Evolutionary conservation across 2,329 filamentous ascomycete genomes (phyloP).

Genomic region (Boeremia lycopersici): DNA sequence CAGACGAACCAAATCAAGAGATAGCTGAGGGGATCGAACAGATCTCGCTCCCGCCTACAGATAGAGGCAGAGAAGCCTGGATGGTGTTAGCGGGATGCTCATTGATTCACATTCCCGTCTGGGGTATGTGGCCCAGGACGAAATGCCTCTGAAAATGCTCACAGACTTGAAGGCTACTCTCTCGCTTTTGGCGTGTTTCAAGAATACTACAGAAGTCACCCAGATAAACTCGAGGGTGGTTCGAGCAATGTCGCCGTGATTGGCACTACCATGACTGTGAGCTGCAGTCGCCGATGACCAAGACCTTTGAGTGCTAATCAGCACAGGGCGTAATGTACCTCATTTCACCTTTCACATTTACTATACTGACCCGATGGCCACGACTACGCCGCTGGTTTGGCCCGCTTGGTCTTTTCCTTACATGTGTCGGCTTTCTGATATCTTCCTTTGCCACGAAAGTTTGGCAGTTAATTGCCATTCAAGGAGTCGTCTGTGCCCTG

Average conservation of each 20-base stretch:
- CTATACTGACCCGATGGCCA: slow-evolving; percentile 40
- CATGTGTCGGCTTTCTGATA: slow-evolving; percentile 17
- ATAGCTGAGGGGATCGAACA: slow-evolving; percentile 23
- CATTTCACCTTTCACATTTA: slow-evolving; percentile 46
- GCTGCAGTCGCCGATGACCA: neutral
- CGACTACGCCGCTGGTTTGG: slow-evolving; percentile 36
- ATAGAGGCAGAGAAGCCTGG: slow-evolving; percentile 30
- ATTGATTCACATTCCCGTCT: slow-evolving; percentile 31
- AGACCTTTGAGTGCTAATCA: neutral
- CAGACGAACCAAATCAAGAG: slow-evolving; percentile 4
- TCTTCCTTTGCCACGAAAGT: slow-evolving; percentile 38
- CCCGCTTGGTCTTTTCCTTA: slow-evolving; percentile 40
- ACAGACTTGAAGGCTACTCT: slow-evolving; percentile 22
- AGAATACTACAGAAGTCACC: slow-evolving; percentile 26
- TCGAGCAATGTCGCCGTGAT: slow-evolving; percentile 22
- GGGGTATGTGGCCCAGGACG: slow-evolving; percentile 20
- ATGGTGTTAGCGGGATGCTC: slow-evolving; percentile 30
- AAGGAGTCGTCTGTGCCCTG: slow-evolving; percentile 47
- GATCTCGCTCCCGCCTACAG: slow-evolving; percentile 18
- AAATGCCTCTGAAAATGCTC: neutral
- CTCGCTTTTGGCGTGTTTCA: slow-evolving; percentile 31
- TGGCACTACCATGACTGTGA: slow-evolving; percentile 29
- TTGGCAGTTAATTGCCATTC: slow-evolving; percentile 42
- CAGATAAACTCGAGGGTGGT: slow-evolving; percentile 14
- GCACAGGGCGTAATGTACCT: slow-evolving; percentile 53